Base-by-base conservation (phyloP, 768 basidiomycete species). In the Boletus fagicola region DNA sequence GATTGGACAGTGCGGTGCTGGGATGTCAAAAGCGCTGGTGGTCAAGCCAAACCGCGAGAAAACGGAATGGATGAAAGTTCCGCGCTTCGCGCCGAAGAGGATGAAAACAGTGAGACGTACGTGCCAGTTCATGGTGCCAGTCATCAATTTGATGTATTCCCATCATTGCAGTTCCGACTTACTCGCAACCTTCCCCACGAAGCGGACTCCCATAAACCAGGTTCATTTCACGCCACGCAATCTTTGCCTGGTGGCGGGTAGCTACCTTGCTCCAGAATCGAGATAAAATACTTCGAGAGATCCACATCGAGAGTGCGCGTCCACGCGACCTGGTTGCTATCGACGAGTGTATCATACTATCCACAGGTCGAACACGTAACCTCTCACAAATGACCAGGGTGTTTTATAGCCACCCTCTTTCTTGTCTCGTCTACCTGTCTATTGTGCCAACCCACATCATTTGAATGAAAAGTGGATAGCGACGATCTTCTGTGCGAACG, bases 1-100 rank as follows among this genome's bases (percentile, higher is more conserved):
- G 97, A 99, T 70, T 95, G 92, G 83, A 98, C 97, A 0, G 94
- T 98, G 18, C 81, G 96, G n/a, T 94, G 94, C 56, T 99, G 97
- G 97, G 97, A 99, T 70, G 87, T 97, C 36, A 95, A 90, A 72
- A 74, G 80, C 45, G 73, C 88, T 11, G 93, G 92, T 12, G 90
- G 90, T 1, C 80, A 78, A 26, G 74, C 64, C 24, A 90, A 87
- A 69, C 63, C 79, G 13, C 79, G 79, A 38, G 85, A 84, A 68
- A 86, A 84, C 65, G 85, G 83, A 28, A 62, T 66, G 45, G 65
- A 68, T 24, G 74, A 76, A 44, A 60, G 70, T 22, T 63, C 74
- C 16, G 69, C 65, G 40, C 68, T 62, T 62, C 69, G 68, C 53
- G 62, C 65, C 39, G 76, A 77, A 59, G 77, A 77, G 30, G 83